Evolutionary conservation across 1,284 basidiomycete genomes (phyloP), one percentile per base, ranked within the genome.

Genomic region (Puccinia novopanici): DNA sequence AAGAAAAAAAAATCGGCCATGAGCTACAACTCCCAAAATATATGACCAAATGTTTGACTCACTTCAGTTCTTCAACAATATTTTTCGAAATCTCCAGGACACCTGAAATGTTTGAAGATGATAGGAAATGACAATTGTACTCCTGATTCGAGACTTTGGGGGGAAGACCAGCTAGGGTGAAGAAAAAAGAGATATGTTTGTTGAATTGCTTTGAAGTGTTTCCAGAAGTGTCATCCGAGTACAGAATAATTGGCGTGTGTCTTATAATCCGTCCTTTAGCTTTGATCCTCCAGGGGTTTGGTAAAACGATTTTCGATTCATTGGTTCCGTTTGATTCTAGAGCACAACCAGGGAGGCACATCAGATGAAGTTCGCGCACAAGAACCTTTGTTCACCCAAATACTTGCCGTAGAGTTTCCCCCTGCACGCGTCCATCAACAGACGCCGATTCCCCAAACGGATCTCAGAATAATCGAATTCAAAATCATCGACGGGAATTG

Each of bases 51-150:
- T 24, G 1, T 3, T 34, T 9, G 40, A n/a, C 71, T 52, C 22
- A 86, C 86, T 84, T 79, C 2, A 87, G 67, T 61, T 86, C 84
- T 1, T 83, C 77, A 0, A 83, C 84, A 63, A 88, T 83, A 0
- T 84, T 85, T 45, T 88, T 34, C 8, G 30, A 27, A 1, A 74
- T 24, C 40, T 57, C 55, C 40, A 61, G 19, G 2, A 55, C 54
- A 2, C 52, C n/a, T 13, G 54, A 15, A 8, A 24, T 22, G 22
- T 75, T 75, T 37, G 72, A 74, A 54, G 71, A 57, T 2, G 15
- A 34, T n/a, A 54, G 2, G 12, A 55, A 74, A n/a, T 74, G 50
- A 15, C 52, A 75, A 75, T 75, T 59, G 45, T 24, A 75, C 61
- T 75, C 54, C 40, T 75, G 72, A 55, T 75, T 75, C 45, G 72